Evolutionary conservation across 345 rosid genomes (phyloP), one percentile per base, ranked within the genome.

Genomic region (Eucalyptus victrix): DNA sequence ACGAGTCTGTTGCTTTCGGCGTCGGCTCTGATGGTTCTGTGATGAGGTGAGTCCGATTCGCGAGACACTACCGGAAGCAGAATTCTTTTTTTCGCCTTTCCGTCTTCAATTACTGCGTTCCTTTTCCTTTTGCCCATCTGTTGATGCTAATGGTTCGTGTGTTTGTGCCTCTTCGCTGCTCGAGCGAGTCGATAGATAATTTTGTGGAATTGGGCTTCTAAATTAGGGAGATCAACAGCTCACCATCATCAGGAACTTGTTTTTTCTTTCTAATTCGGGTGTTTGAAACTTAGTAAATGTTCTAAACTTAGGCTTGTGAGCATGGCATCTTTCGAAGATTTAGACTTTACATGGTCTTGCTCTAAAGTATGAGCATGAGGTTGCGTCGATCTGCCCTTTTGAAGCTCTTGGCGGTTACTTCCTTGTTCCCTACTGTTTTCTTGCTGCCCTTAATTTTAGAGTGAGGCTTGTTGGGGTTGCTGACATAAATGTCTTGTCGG

Each of bases 11-110:
- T 67, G 96, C 95, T 0, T 93, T 92, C 80, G 91, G 88, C 51
- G 97, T 94, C n/a, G 97, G 89, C 16, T 94, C 98, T 49, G 97
- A 97, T 91, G 99, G 99, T 50, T 92, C 90, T 45, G 94, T 98
- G 81, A 92, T 92, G 93, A 97, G 99, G 99, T 98, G 89, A 81
- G 58, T 80, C 15, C 2, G 17, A 21, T 12, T 23, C 87, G 7
- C n/a, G 87, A 86, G 49, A 8, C 54, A 18, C 23, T 32, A 28
- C 50, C 4, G 3, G 87, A 1, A 18, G 15, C 83, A 2, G 9
- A 18, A 5, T 21, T 72, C 13, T 37, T 72, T 72, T 72, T 72
- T 6, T 21, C 26, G 40, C 26, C 26, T 72, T 72, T 18, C 81
- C 45, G 23, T 37, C 80, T 69, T 69, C 44, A 9, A 34, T 69